Evolutionary conservation across 1,284 basidiomycete genomes (phyloP).

Genomic region (Sutorius eximius): DNA sequence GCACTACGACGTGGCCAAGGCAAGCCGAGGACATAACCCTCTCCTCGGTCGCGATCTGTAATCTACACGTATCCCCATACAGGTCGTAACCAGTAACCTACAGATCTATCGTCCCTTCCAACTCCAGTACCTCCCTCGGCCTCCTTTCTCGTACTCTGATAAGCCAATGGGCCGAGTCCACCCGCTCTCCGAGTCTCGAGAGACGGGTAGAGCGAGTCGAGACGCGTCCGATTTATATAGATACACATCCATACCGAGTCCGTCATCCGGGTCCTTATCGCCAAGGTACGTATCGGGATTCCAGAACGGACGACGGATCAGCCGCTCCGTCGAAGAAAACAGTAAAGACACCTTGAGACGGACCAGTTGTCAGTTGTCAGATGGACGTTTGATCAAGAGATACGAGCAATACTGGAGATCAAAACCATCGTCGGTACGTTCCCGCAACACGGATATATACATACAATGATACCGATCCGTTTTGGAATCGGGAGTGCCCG

Average conservation of each 20-base stretch:
- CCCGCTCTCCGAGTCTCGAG: background rate
- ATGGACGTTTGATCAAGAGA: background rate
- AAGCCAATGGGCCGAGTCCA: background rate
- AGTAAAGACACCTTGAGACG: background rate
- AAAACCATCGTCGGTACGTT: background rate
- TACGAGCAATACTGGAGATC: too few relatives aligned
- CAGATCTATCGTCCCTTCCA: background rate
- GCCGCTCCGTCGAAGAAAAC: background rate
- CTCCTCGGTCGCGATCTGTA: background rate
- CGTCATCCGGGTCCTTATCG: background rate
- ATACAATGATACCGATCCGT: too few relatives aligned
- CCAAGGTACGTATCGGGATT: background rate
- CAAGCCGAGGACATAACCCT: background rate
- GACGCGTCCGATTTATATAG: background rate
- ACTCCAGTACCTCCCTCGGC: background rate
- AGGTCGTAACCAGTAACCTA: background rate
- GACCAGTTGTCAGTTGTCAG: background rate
- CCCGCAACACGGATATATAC: too few relatives aligned
- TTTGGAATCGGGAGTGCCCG: background rate
- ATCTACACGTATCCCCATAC: background rate
- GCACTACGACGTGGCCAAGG: background rate
- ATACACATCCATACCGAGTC: background rate
- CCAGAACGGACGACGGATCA: background rate
- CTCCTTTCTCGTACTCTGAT: background rate
- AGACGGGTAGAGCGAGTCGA: background rate